Percentiles rank a stretch among this genome's conserved stretches.
Evolutionary conservation across 306 rosid species (phyloP).

Genomic region (Lablab purpureus): DNA sequence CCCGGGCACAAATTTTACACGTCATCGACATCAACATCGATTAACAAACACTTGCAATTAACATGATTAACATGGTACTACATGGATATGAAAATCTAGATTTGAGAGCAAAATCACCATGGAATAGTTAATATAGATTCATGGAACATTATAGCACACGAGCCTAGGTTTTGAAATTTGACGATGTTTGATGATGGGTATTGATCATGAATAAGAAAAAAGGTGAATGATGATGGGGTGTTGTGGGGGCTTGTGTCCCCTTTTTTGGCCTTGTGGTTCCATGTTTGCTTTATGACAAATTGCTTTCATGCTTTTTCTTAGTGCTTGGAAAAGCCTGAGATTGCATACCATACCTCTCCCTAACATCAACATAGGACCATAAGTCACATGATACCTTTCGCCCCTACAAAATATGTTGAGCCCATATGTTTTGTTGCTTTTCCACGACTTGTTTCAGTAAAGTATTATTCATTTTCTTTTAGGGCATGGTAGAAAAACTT

Average conservation of each 20-base stretch:
- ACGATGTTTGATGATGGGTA: background rate
- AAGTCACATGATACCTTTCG: background rate
- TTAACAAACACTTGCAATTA: too few species aligned
- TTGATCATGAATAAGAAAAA: background rate
- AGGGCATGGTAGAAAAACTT: too few species aligned
- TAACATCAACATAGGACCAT: slow-evolving; percentile 14
- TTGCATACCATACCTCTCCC: background rate
- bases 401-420: background rate
- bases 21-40: background rate
- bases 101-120: background rate
- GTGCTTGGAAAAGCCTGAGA: slow-evolving; percentile 23
- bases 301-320: slow-evolving; percentile 39
- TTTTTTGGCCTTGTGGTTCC: background rate
- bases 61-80: background rate
- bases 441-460: too few species aligned
- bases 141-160: slow-evolving; percentile 3
- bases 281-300: slow-evolving; percentile 33
- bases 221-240: background rate
- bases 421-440: background rate
- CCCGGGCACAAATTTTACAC: background rate
- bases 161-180: slow-evolving; percentile 3
- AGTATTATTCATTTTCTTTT: too few species aligned
- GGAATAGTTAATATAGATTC: background rate
- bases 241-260: slow-evolving; percentile 32
- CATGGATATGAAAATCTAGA: background rate